Percentiles rank a stretch among this genome's conserved stretches.
Evolutionary conservation across 2,329 filamentous ascomycete genomes (phyloP).

Genomic region (Colletotrichum costaricense): DNA sequence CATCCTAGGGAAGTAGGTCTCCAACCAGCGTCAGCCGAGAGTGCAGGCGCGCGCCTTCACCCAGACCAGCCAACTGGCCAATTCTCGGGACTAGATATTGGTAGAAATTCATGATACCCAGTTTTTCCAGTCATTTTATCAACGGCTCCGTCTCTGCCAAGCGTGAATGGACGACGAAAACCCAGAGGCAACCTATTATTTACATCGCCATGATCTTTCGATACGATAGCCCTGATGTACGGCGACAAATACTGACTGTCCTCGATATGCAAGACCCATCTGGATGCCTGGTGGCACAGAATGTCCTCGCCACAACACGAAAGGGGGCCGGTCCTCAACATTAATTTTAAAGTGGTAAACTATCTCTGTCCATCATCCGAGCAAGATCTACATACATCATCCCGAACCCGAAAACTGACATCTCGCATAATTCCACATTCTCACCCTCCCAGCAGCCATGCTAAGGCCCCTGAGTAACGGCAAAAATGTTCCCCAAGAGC

Average conservation of each 20-base stretch:
- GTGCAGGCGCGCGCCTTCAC: not conserved
- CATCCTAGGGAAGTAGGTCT: not conserved
- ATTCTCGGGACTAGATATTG: not conserved
- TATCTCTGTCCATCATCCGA: not conserved
- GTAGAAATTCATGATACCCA: slow-evolving; percentile 29
- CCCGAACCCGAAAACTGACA: not conserved
- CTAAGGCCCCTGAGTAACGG: slow-evolving; percentile 50
- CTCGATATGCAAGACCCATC: not conserved
- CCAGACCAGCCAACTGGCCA: not conserved
- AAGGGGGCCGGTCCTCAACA: not conserved
- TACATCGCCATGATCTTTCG: not conserved
- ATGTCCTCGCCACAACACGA: not conserved
- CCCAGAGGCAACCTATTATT: not conserved
- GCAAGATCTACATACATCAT: not conserved
- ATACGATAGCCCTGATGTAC: not conserved
- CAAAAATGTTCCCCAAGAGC: slow-evolving; percentile 52
- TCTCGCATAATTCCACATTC: not conserved
- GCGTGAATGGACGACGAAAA: not conserved
- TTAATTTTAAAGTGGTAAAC: no score
- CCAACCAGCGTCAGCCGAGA: not conserved
- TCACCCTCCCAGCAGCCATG: not conserved
- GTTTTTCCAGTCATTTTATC: not conserved
- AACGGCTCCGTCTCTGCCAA: not conserved
- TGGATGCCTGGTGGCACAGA: not conserved
- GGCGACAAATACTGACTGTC: not conserved